A percentile compares a stretch with the other conserved stretches of the same genome.
Conservation (phyloP, 305 asterid genomes). For the Fraxinus sp. region DNA sequence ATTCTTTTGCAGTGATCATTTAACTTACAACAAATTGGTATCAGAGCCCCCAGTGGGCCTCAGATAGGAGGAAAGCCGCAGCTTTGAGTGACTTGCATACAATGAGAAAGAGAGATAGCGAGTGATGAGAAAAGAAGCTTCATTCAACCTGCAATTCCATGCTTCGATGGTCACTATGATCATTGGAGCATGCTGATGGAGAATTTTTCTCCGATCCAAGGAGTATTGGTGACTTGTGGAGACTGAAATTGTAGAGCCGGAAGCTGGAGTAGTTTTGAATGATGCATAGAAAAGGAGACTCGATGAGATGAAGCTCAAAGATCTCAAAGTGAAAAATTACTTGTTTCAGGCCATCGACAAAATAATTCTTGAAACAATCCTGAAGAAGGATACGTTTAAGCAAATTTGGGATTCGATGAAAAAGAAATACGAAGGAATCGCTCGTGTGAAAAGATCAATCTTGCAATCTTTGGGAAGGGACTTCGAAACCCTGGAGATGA, state of each 20-base stretch:
- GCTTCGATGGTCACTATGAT: not conserved
- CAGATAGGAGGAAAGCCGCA: not conserved
- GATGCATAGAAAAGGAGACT: no score
- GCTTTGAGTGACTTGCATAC: not conserved
- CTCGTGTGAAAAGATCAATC: not conserved
- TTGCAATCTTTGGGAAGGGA: no score
- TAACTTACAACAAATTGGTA: not conserved
- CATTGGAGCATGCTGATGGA: not conserved
- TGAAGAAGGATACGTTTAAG: no score
- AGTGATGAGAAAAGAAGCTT: not conserved
- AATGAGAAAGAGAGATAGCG: not conserved
- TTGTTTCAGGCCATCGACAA: no score
- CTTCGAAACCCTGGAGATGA: no score
- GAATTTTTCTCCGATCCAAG: not conserved
- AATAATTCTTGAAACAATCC: no score
- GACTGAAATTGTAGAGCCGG: no score
- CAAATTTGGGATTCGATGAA: not conserved
- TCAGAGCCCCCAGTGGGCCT: not conserved
- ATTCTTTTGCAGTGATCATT: no score
- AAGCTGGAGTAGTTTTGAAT: no score
- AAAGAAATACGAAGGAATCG: not conserved
- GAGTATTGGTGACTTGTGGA: no score
- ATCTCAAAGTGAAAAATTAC: no score
- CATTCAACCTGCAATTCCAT: not conserved
- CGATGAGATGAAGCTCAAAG: no score